Conservation (phyloP, 495 filamentous ascomycete genomes). For the Podospora pseudopauciseta region DNA sequence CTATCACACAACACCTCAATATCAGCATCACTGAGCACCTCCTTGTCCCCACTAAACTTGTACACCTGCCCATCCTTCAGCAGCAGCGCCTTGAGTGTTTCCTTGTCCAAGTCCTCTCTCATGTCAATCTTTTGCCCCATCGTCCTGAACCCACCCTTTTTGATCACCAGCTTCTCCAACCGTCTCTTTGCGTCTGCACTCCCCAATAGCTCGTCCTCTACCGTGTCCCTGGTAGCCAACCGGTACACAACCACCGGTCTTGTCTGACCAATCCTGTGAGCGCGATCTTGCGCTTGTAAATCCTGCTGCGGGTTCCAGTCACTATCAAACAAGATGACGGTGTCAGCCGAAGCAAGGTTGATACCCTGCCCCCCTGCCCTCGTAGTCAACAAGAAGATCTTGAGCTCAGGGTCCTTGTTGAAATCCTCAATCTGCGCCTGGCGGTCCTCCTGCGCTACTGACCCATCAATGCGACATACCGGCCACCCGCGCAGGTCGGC, state of each 20-base stretch:
- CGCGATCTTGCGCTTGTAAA: slow-evolving; percentile 91
- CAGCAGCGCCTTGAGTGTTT: slow-evolving; percentile 57
- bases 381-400: slow-evolving; percentile 83
- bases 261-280: slow-evolving; percentile 91
- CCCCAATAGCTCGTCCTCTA: slow-evolving; percentile 84
- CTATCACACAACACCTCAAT: slow-evolving; percentile 71
- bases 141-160: slow-evolving; percentile 73
- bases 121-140: slow-evolving; percentile 57
- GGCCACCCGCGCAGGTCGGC: slow-evolving; percentile 66
- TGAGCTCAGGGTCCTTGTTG: slow-evolving; percentile 66
- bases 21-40: slow-evolving; percentile 73
- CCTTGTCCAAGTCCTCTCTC: slow-evolving; percentile 50
- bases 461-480: slow-evolving; percentile 87
- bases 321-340: slow-evolving; percentile 91
- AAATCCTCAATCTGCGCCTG: slow-evolving; percentile 79
- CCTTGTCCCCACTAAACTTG: slow-evolving; percentile 51
- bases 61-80: slow-evolving; percentile 64
- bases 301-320: slow-evolving; percentile 99
- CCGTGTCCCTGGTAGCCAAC: slow-evolving; percentile 86
- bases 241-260: slow-evolving; percentile 92
- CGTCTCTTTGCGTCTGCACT: slow-evolving; percentile 92
- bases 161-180: slow-evolving; percentile 90
- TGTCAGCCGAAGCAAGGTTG: slow-evolving; percentile 95
- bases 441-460: slow-evolving; percentile 77
- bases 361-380: slow-evolving; percentile 93